Evolutionary conservation across 805 yeast genomes (phyloP).

Genomic region (Pichia manshurica): DNA sequence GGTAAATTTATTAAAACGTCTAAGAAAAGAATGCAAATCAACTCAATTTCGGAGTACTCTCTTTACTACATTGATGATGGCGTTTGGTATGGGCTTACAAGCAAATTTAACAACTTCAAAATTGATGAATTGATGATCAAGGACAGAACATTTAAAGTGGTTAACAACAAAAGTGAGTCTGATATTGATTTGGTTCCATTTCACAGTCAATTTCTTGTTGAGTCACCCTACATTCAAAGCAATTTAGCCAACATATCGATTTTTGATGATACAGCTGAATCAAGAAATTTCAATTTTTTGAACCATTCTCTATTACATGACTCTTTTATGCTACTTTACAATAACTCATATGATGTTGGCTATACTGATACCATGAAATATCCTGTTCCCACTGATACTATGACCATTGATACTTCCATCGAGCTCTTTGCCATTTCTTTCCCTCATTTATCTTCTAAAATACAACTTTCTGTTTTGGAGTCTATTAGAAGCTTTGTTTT

Average conservation of each 20-base stretch:
- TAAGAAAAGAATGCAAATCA: constrained; percentile 12
- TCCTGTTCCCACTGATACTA: constrained; percentile 42
- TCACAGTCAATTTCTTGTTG: constrained; percentile 28
- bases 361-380: constrained; percentile 32
- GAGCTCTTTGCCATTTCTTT: constrained; percentile 68
- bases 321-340: constrained; percentile 30
- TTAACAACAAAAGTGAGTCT: constrained; percentile 8
- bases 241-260: constrained; percentile 20
- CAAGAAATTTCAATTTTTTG: constrained; percentile 31
- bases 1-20: constrained; percentile 7
- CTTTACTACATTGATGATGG: constrained; percentile 36
- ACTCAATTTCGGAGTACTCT: constrained; percentile 22
- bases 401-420: constrained; percentile 71
- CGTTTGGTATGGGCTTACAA: constrained; percentile 38
- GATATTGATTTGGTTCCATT: constrained; percentile 25
- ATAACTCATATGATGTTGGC: constrained; percentile 23
- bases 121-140: constrained; percentile 31
- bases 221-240: constrained; percentile 29
- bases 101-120: constrained; percentile 31
- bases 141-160: not conserved
- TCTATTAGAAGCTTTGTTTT: constrained; percentile 56
- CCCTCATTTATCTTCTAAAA: constrained; percentile 64
- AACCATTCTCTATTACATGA: constrained; percentile 39
- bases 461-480: constrained; percentile 85
- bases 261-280: constrained; percentile 34